Evolutionary conservation across 805 yeast genomes (phyloP).

Genomic region (Wickerhamiella australiensis): DNA sequence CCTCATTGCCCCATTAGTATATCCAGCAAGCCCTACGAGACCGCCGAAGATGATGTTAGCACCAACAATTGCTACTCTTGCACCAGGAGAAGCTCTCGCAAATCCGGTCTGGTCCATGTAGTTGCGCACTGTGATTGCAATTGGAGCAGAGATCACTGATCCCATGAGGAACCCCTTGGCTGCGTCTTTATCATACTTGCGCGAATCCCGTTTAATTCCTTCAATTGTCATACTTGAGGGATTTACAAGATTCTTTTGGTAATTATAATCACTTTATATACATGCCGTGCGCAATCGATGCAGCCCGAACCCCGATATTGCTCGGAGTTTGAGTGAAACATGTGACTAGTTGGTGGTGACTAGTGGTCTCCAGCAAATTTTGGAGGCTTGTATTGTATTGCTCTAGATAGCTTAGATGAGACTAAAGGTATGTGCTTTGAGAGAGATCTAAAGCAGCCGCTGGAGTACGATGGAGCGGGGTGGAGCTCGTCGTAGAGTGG

Average conservation of each 20-base stretch:
- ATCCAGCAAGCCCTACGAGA: background rate
- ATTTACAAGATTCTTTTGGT: no score
- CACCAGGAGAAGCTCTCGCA: background rate
- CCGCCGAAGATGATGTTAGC: constrained; percentile 1
- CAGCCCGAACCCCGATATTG: background rate
- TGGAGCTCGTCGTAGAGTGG: no score
- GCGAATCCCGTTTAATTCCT: background rate
- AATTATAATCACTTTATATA: background rate
- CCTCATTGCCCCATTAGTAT: background rate
- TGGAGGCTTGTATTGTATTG: no score
- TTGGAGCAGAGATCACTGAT: background rate
- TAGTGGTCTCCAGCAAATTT: no score
- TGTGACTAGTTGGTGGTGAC: background rate
- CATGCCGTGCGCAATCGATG: background rate
- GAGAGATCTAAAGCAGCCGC: no score
- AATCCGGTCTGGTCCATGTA: background rate
- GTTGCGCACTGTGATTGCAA: background rate
- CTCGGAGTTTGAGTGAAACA: background rate
- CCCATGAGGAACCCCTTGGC: background rate
- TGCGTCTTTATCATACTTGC: background rate
- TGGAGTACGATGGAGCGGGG: no score
- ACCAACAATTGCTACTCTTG: background rate
- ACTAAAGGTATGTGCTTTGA: no score
- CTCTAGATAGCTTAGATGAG: no score
- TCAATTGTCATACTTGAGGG: background rate